phyloP scores from a whole-genome alignment of 345 rosid genomes.

The Syzygium oleosum region DNA sequence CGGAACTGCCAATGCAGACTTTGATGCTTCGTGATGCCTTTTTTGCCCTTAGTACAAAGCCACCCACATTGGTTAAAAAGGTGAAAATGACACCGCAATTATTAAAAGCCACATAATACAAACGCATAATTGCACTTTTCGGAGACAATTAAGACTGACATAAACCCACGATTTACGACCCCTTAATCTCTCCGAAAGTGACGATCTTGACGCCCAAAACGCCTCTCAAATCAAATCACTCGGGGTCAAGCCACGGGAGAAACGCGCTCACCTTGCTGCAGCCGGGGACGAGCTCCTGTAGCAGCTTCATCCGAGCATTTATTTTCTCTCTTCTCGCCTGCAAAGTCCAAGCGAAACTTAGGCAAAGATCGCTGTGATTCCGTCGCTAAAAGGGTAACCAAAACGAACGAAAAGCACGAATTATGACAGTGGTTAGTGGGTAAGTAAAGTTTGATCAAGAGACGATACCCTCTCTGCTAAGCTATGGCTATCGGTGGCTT shows the following conservation, averaged over 20 bases:
- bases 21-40: neutral
- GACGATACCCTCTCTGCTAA: slow-evolving; percentile 52
- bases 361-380: neutral
- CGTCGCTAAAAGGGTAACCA: neutral
- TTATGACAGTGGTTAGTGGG: neutral
- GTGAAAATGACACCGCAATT: slow-evolving; percentile 35
- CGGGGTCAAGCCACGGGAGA: slow-evolving; percentile 2
- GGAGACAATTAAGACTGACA: slow-evolving; percentile 5
- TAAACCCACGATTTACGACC: neutral
- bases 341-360: neutral
- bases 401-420: neutral
- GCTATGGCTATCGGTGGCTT: slow-evolving; percentile 70
- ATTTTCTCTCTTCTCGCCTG: slow-evolving; percentile 74
- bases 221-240: slow-evolving; percentile 28
- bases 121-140: slow-evolving; percentile 18
- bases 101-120: slow-evolving; percentile 21
- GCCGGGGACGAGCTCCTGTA: slow-evolving; percentile 65
- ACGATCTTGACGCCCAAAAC: slow-evolving; percentile 17
- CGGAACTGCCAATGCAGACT: neutral
- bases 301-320: slow-evolving; percentile 54
- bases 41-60: slow-evolving; percentile 23
- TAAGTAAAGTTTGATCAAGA: neutral
- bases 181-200: neutral
- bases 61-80: slow-evolving; percentile 17
- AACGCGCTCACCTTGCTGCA: slow-evolving; percentile 56